Conservation (phyloP, 73 alveolate species). For the Diophrys appendiculata region DNA sequence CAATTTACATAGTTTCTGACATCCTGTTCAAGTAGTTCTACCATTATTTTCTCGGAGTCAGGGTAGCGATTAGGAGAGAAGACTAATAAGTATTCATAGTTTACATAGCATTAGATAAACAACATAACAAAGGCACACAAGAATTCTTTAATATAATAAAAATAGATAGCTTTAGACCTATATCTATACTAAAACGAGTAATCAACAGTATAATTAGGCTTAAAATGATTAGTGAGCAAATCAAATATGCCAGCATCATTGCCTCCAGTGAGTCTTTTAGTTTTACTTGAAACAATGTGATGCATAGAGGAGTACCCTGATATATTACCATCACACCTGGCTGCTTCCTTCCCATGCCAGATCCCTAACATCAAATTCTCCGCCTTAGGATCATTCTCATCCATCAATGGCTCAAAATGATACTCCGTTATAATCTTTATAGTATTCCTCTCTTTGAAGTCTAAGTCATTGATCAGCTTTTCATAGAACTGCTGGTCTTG, state of each 20-base stretch:
- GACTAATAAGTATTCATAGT: neutral
- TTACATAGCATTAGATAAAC: neutral
- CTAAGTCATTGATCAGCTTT: constrained; percentile 33
- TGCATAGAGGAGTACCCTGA: constrained; percentile 45
- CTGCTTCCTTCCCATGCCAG: constrained; percentile 55
- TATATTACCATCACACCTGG: constrained; percentile 55
- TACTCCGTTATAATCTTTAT: constrained; percentile 36
- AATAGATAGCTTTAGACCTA: constrained; percentile 29
- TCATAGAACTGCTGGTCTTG: constrained; percentile 51
- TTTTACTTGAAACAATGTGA: constrained; percentile 15
- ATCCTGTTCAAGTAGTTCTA: constrained; percentile 1
- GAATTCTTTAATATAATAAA: constrained; percentile 39
- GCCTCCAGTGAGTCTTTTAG: constrained; percentile 20
- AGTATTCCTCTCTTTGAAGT: constrained; percentile 32
- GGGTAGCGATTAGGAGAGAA: neutral
- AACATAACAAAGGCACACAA: constrained; percentile 32
- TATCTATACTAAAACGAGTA: constrained; percentile 47
- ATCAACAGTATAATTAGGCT: constrained; percentile 53
- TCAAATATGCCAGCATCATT: constrained; percentile 8
- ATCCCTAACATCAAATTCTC: constrained; percentile 44
- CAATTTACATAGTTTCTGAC: constrained; percentile 37
- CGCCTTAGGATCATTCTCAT: constrained; percentile 66
- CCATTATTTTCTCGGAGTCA: neutral
- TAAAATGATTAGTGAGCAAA: constrained; percentile 35
- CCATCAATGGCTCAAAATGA: constrained; percentile 58